These are phyloP conservation scores for Melanogaster broomeanus DNA, from an alignment of 768 basidiomycete species.

Conservation along the genomic window DNA sequence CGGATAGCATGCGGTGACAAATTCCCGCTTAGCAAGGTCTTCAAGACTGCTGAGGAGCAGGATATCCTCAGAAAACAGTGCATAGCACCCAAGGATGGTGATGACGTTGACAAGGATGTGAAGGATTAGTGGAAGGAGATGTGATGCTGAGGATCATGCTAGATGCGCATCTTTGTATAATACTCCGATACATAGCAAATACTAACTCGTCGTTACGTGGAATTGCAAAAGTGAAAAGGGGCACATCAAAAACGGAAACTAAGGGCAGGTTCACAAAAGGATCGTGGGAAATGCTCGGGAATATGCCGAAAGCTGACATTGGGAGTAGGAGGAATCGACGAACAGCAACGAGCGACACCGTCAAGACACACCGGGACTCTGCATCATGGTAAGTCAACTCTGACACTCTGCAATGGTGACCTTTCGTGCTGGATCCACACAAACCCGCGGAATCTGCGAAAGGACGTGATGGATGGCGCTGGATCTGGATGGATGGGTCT, in stretches of 20 bases:
- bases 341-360: conserved; percentile 17
- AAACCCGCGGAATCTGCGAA: background rate
- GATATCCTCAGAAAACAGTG: conserved; percentile 35
- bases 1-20: conserved; percentile 48
- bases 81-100: conserved; percentile 20
- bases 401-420: background rate
- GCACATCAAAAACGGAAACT: conserved; percentile 29
- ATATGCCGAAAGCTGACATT: conserved; percentile 18
- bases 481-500: conserved; percentile 10
- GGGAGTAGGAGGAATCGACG: conserved; percentile 5
- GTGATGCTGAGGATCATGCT: too few relatives aligned
- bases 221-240: conserved; percentile 49
- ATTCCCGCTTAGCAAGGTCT: conserved; percentile 67
- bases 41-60: conserved; percentile 59
- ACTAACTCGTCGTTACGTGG: too few relatives aligned
- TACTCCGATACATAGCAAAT: too few relatives aligned
- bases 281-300: conserved; percentile 24
- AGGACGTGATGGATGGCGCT: conserved; percentile 7
- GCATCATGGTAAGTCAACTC: conserved; percentile 32
- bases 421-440: conserved; percentile 1
- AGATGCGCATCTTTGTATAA: background rate
- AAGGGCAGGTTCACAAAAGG: conserved; percentile 27
- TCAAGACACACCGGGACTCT: conserved; percentile 22
- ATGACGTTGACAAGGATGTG: conserved; percentile 24
- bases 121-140: background rate